These are phyloP conservation scores for Parathielavia hyrcaniae DNA, from an alignment of 495 filamentous ascomycete genomes.

Conservation along the genomic window DNA sequence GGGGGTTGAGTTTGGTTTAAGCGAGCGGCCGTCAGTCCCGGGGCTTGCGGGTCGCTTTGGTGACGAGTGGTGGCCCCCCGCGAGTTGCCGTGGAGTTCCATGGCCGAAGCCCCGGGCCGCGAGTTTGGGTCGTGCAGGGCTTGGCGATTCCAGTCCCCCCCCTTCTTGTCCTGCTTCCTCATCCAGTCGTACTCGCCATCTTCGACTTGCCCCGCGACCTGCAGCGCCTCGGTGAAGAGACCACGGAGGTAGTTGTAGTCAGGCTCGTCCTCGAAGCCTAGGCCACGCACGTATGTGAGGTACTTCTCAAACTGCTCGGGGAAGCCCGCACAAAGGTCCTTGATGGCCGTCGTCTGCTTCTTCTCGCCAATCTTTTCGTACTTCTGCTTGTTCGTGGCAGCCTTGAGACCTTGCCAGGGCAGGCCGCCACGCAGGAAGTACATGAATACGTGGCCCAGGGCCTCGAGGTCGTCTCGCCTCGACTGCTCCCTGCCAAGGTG, in stretches of 20 bases:
- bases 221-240: constrained; percentile 92
- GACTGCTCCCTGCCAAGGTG: constrained; percentile 96
- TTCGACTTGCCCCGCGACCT: constrained; percentile 88
- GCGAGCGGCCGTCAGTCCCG: constrained; percentile 72
- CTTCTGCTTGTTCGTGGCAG: constrained; percentile 99
- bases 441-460: constrained; percentile 97
- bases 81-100: constrained; percentile 63
- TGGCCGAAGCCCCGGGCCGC: constrained; percentile 66
- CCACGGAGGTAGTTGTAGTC: constrained; percentile 98
- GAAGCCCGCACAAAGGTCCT: constrained; percentile 93
- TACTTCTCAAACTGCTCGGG: constrained; percentile 99
- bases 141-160: constrained; percentile 66
- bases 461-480: constrained; percentile 91
- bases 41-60: constrained; percentile 47
- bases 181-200: constrained; percentile 99
- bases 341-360: constrained; percentile 96
- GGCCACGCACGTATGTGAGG: constrained; percentile 90
- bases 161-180: constrained; percentile 96
- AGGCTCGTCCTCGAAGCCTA: constrained; percentile 96
- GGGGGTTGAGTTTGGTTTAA: constrained; percentile 95
- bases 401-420: constrained; percentile 97
- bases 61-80: constrained; percentile 55
- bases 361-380: constrained; percentile 99
- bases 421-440: constrained; percentile 96
- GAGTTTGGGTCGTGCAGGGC: constrained; percentile 64